Evolutionary conservation across 345 rosid genomes (phyloP), one percentile per base, ranked within the genome.

Genomic region (Boechera retrofracta): DNA sequence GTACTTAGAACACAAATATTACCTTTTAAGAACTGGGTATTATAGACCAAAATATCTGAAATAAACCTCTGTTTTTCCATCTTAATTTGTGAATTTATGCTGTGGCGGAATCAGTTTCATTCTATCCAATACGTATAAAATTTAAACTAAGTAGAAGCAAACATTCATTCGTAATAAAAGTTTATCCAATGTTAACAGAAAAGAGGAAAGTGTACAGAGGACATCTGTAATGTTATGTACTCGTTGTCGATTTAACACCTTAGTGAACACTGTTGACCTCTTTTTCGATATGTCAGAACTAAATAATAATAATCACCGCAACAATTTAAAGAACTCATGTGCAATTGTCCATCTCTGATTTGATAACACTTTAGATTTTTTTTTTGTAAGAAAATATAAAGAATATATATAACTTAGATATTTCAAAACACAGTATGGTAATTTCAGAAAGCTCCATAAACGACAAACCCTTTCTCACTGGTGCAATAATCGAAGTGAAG

Each of bases 321-420:
- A 62, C 42, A 3, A 69, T 61, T 69, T 62, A 76, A 69, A 44
- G 75, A 39, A 70, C 42, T 77, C 80, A 77, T 77, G 80, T 77
- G 80, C 75, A 33, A 45, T 49, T 76, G 79, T 68, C 74, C 48
- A 32, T 32, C 47, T 68, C 63, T 51, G 64, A 52, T 51, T 42
- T 49, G 67, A 75, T 49, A 5, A 67, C 29, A 68, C 68, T 67
- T 60, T 5, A 15, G 5, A 21, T 32, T 24, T 55, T 74, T 32
- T 2, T n/a, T 45, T 11, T 44, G 0, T 42, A 64, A 11, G 45
- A 44, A 64, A 31, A 63, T 51, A 62, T 38, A 26, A 38, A 72
- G 2, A 18, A 59, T 33, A 35, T 38, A 36, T 47, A 18, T 4
- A n/a, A 42, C 7, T 33, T 73, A 47, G 26, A 59, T 68, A 69